A percentile compares a stretch with the other conserved stretches of the same genome.
These are phyloP conservation scores for Ascochyta rabiei DNA, from an alignment of 2,329 filamentous ascomycete genomes.

Conservation along the genomic window DNA sequence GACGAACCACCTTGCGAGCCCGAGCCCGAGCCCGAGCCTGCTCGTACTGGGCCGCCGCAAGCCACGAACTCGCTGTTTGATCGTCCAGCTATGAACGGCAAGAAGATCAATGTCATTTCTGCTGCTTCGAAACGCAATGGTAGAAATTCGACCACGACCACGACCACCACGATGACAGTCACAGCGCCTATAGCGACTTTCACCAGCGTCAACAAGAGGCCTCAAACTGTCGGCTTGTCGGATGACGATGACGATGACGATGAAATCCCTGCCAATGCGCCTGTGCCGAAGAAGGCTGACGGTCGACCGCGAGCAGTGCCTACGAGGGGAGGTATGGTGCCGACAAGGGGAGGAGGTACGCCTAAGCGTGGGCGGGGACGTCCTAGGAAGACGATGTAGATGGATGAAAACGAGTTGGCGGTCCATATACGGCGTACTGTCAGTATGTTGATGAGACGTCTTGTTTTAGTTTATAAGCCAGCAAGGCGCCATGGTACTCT, in stretches of 20 bases:
- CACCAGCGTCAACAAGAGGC: slow-evolving; percentile 27
- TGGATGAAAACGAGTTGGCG: not conserved
- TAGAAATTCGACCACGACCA: slow-evolving; percentile 15
- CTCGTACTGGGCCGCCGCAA: slow-evolving; percentile 22
- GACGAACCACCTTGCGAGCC: slow-evolving; percentile 3
- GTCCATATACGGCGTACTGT: no score
- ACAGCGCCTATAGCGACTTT: slow-evolving; percentile 23
- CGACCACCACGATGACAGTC: slow-evolving; percentile 16
- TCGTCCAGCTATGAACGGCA: slow-evolving; percentile 37
- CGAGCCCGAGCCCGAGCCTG: slow-evolving; percentile 1
- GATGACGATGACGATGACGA: slow-evolving; percentile 40
- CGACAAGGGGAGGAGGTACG: slow-evolving; percentile 29
- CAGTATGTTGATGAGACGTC: not conserved
- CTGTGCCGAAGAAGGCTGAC: slow-evolving; percentile 24
- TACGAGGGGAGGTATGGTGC: slow-evolving; percentile 21
- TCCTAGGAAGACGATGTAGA: slow-evolving; percentile 30
- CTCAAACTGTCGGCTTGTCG: slow-evolving; percentile 26
- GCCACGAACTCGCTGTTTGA: slow-evolving; percentile 37
- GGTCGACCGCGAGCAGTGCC: slow-evolving; percentile 27
- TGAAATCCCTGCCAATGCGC: slow-evolving; percentile 41
- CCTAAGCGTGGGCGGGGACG: slow-evolving; percentile 33
- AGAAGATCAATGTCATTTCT: slow-evolving; percentile 45
- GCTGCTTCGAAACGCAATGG: slow-evolving; percentile 28
- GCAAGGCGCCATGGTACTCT: not conserved
- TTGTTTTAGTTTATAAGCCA: not conserved